Base-by-base conservation (phyloP, 2,329 filamentous ascomycete genomes). In the Fusarium begoniae region DNA sequence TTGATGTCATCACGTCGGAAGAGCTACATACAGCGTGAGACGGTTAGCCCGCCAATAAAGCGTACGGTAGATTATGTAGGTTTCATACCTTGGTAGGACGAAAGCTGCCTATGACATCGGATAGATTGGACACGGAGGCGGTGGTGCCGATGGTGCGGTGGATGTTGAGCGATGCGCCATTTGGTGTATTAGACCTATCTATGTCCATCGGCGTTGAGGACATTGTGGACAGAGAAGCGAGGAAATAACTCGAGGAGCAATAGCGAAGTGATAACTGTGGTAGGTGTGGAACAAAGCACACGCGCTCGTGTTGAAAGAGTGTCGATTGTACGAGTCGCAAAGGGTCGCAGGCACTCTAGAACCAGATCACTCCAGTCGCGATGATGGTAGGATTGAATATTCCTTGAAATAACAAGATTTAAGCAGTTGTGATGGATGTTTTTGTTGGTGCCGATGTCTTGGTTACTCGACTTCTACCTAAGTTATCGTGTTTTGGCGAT, bases 61-160 rank as follows among this genome's bases (percentile, higher is more conserved):
- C 20, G 26, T 40, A 41, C 28, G 41, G 32, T 17, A 20, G 40
- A 47, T 13, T 60, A 53, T 28, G 57, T 50, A 18, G 45, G 24
- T n/a, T 54, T n/a, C 41, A 88, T 84, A 96, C 94, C 87, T 94
- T 95, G 53, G 92, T 92, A 13, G 96, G 94, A 57, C 94, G 89
- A 81, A 94, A 97, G 62, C 88, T 91, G 43, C 90, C 87, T 76
- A 98, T 92, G 75, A 96, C 88, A 78, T 98, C 94, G 78, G 90
- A 88, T 62, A 98, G 88, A 80, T 93, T 93, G 18, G 92, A 90
- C 11, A 88, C 88, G 64, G 84, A 84, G 45, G 84, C 76, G 62
- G 80, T 83, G 51, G 78, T 76, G 48, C 83, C 84, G 26, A 88
- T 74, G 17, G 85, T 85, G 26, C 88, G 84, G 14, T 86, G 84